Base-by-base conservation (phyloP, 2,329 filamentous ascomycete species). In the Aureobasidium sp. region DNA sequence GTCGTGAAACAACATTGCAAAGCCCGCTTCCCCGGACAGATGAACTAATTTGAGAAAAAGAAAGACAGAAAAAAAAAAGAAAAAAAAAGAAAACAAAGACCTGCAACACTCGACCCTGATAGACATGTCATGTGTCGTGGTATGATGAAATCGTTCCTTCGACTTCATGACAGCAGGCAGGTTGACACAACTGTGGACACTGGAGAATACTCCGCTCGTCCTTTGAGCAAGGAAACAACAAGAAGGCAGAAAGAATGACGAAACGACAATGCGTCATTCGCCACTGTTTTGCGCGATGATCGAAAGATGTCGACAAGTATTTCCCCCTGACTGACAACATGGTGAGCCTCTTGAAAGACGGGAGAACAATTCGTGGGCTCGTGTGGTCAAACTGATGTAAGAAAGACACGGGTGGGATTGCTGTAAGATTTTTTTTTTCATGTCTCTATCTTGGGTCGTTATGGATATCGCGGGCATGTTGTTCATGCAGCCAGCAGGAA, bases 401-500 rank as follows among this genome's bases (percentile, higher is more conserved):
- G 9, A 21, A 46, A 31, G 25, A n/a, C n/a, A 4, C 15, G 10
- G 13, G 23, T 3, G 15, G 25, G 15, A 8, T 27, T n/a, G 45
- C 23, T 50, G 47, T 33, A 13, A 21, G 11, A 21, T 19, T 8
- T 17, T 23, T 19, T 8, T 17, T 23, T 27, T 5, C 8, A 5
- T 23, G 5, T 8, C n/a, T 35, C 13, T 35, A 37, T 37, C 15
- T 17, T 42, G 33, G 35, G 11, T 33, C 40, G 19, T 43, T 29
- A 43, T 9, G 17, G 50, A 54, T 29, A 29, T 21, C 6, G 27
- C 19, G 53, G 23, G 49, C 23, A 25, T 42, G 11, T 23, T 33
- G 50, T 67, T 84, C 77, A 85, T 65, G 86, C 74, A n/a, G 81
- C 75, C 64, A 86, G 76, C 27, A 97, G 78, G 67, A 99, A 76